Percentiles rank a stretch among this genome's conserved stretches.
Conservation (phyloP, 164 flowering plant genomes). For the Stephania yunnanensis region DNA sequence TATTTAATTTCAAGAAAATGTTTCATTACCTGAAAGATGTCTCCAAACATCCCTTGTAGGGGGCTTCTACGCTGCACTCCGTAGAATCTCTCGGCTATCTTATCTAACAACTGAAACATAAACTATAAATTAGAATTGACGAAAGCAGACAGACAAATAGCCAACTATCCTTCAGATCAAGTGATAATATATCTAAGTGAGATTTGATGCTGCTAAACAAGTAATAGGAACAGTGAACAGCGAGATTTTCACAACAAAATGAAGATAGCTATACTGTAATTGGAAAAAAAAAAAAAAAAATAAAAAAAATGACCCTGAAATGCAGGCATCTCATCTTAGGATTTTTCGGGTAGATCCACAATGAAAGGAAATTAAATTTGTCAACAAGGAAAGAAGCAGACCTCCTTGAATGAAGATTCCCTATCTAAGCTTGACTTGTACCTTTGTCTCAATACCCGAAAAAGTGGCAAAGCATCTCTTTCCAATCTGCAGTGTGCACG, state of each 20-base stretch:
- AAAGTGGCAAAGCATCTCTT: conserved; percentile 96
- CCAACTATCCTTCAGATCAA: background rate
- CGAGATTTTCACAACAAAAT: too few species aligned
- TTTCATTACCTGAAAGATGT: conserved; percentile 63
- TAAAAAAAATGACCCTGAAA: background rate
- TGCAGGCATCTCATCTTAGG: background rate
- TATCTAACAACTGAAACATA: conserved; percentile 67
- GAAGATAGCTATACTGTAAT: background rate
- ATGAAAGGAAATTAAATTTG: background rate
- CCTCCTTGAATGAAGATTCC: conserved; percentile 78
- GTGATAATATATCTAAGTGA: background rate
- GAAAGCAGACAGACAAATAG: background rate
- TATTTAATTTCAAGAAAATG: background rate
- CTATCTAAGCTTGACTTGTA: conserved; percentile 67
- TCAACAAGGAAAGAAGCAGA: conserved; percentile 13
- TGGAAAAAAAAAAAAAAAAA: background rate
- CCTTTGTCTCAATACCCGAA: conserved; percentile 61
- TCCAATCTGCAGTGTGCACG: conserved; percentile 48
- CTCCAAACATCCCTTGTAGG: conserved; percentile 82
- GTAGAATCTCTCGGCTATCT: conserved; percentile 67
- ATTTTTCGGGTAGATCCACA: background rate
- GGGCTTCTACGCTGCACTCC: conserved; percentile 79
- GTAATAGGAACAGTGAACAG: too few species aligned
- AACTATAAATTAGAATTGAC: conserved; percentile 4
- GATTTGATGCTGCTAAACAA: too few species aligned